Conservation (phyloP, 2,329 filamentous ascomycete species). For the Lojkania enalia region DNA sequence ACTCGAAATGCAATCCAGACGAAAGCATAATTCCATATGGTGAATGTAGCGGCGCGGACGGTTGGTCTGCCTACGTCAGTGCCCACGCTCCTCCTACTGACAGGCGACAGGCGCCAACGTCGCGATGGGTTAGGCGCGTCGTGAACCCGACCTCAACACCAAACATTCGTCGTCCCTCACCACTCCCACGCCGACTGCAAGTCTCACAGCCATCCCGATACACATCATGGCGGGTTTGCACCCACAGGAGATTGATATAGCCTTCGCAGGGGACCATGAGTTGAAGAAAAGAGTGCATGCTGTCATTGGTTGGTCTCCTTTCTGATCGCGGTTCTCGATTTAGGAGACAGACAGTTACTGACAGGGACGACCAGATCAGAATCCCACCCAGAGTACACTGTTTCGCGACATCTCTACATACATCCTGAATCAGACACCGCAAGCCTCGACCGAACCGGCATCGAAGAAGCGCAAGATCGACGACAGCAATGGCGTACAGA, state of each 20-base stretch:
- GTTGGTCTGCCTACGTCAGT: too few species aligned
- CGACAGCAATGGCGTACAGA: conserved; percentile 25
- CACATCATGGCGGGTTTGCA: conserved; percentile 22
- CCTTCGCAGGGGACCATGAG: conserved; percentile 39
- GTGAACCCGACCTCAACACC: conserved; percentile 10
- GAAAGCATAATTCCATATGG: too few species aligned
- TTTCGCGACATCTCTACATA: conserved; percentile 44
- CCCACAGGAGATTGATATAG: conserved; percentile 36
- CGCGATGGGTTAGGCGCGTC: conserved; percentile 21
- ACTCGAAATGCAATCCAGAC: too few species aligned
- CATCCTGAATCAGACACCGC: conserved; percentile 33
- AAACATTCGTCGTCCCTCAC: conserved; percentile 12
- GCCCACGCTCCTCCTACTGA: too few species aligned
- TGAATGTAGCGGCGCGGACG: too few species aligned
- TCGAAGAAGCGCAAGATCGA: conserved; percentile 47
- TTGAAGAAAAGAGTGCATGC: conserved; percentile 44
- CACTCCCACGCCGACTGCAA: conserved; percentile 7
- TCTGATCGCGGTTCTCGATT: not conserved
- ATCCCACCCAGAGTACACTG: conserved; percentile 36
- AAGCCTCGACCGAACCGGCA: conserved; percentile 28
- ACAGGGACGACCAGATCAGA: conserved; percentile 26
- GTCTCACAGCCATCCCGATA: not conserved
- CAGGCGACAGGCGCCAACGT: conserved; percentile 5
- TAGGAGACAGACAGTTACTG: not conserved
- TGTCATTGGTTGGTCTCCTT: conserved; percentile 35